These are phyloP conservation scores for Hypoxylon sp. DNA, from an alignment of 2,329 filamentous ascomycete genomes.

Conservation along the genomic window DNA sequence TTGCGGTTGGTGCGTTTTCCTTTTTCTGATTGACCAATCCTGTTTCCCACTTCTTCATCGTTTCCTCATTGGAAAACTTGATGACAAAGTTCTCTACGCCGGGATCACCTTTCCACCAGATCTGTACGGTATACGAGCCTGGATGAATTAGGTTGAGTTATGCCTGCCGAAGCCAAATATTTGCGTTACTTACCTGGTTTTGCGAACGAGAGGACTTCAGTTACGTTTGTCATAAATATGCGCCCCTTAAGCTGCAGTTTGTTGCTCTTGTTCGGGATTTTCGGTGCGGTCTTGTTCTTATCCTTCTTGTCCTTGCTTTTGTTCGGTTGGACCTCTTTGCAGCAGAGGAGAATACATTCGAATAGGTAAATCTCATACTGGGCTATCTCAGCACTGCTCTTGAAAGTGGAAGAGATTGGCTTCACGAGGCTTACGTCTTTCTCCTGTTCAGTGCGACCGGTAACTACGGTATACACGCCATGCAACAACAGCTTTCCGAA, in stretches of 20 bases:
- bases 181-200: conserved; percentile 80
- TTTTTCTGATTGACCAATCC: conserved; percentile 84
- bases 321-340: conserved; percentile 91
- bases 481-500: conserved; percentile 92
- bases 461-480: conserved; percentile 92
- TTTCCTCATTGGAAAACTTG: conserved; percentile 91
- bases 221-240: conserved; percentile 99
- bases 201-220: conserved; percentile 87
- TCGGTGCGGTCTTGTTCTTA: conserved; percentile 71
- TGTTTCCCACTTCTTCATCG: conserved; percentile 91
- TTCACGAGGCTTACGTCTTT: conserved; percentile 77
- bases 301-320: conserved; percentile 86
- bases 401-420: conserved; percentile 40
- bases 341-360: conserved; percentile 93
- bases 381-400: conserved; percentile 44
- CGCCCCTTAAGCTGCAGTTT: conserved; percentile 96
- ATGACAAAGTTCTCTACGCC: conserved; percentile 97
- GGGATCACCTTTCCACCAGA: conserved; percentile 98
- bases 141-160: conserved; percentile 27
- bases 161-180: conserved; percentile 10
- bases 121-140: conserved; percentile 96
- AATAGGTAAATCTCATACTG: conserved; percentile 99
- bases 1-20: conserved; percentile 67
- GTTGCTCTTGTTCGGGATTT: conserved; percentile 74
- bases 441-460: conserved; percentile 89